Conservation (phyloP, 768 basidiomycete species). For the Mycena leptocephala region DNA sequence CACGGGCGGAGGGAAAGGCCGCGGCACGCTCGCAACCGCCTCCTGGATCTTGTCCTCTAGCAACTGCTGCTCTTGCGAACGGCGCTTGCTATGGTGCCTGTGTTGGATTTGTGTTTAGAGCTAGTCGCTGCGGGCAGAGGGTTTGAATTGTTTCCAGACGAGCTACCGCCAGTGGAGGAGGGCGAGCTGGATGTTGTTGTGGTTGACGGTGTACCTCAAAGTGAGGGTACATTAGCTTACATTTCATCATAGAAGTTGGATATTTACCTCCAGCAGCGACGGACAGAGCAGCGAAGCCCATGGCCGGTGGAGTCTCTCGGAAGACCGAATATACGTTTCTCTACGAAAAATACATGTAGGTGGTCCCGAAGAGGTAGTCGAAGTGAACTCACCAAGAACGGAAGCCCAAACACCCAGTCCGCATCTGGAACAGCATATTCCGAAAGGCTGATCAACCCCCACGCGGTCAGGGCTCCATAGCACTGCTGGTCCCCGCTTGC, state of each 20-base stretch:
- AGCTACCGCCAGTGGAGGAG: conserved; percentile 9
- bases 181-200: conserved; percentile 7
- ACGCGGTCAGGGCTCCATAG: conserved; percentile 16
- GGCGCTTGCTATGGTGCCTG: conserved; percentile 4
- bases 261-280: conserved; percentile 12
- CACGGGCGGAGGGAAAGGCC: conserved; percentile 10
- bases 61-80: conserved; percentile 3
- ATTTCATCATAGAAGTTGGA: conserved; percentile 9
- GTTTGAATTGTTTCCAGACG: neutral
- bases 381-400: conserved; percentile 9
- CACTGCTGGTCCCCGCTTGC: conserved; percentile 9
- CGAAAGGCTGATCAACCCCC: neutral
- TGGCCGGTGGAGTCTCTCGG: conserved; percentile 9
- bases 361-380: conserved; percentile 5
- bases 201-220: conserved; percentile 12
- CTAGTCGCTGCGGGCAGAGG: conserved; percentile 1
- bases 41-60: conserved; percentile 9
- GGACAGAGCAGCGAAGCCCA: conserved; percentile 12
- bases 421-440: conserved; percentile 13
- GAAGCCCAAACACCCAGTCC: conserved; percentile 13
- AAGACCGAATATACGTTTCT: conserved; percentile 13
- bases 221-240: conserved; percentile 6
- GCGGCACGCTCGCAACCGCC: conserved; percentile 9
- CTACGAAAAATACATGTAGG: neutral
- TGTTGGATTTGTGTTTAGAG: conserved; percentile 2